Evolutionary conservation across 768 basidiomycete species (phyloP).

Genomic region (Leccinum subgranulosum): DNA sequence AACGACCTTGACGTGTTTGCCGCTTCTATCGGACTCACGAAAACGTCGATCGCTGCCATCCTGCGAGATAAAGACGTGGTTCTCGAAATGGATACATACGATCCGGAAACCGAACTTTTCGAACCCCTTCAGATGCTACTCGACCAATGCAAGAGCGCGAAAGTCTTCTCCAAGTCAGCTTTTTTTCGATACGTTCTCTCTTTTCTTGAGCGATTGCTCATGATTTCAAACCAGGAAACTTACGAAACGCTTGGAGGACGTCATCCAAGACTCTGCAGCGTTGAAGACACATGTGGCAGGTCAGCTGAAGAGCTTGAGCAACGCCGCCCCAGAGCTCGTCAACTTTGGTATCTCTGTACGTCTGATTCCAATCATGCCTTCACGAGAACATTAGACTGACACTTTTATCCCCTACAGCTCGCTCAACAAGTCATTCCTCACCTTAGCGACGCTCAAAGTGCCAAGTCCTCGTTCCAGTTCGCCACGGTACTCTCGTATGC

Average conservation of each 20-base stretch:
- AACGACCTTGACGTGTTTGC: slow-evolving; percentile 92
- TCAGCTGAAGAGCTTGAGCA: slow-evolving; percentile 69
- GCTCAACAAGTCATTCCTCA: slow-evolving; percentile 89
- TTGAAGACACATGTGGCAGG: slow-evolving; percentile 68
- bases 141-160: slow-evolving; percentile 78
- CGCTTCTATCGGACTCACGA: slow-evolving; percentile 85
- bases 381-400: not conserved
- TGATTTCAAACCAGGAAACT: slow-evolving; percentile 66
- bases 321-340: slow-evolving; percentile 74
- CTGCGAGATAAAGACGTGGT: slow-evolving; percentile 76
- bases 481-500: slow-evolving; percentile 66
- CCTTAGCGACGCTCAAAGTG: slow-evolving; percentile 71
- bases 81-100: slow-evolving; percentile 70
- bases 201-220: not conserved
- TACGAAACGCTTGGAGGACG: slow-evolving; percentile 78
- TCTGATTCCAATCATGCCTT: not conserved
- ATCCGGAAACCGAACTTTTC: slow-evolving; percentile 74
- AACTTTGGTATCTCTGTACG: slow-evolving; percentile 89
- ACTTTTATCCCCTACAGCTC: slow-evolving; percentile 45
- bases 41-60: slow-evolving; percentile 75
- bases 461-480: slow-evolving; percentile 78
- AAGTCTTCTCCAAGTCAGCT: slow-evolving; percentile 71
- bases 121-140: slow-evolving; percentile 79
- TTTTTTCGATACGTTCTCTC: not conserved
- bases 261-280: slow-evolving; percentile 67